Evolutionary conservation across 1,284 basidiomycete genomes (phyloP).

Genomic region (Fomitopsis pinicola): DNA sequence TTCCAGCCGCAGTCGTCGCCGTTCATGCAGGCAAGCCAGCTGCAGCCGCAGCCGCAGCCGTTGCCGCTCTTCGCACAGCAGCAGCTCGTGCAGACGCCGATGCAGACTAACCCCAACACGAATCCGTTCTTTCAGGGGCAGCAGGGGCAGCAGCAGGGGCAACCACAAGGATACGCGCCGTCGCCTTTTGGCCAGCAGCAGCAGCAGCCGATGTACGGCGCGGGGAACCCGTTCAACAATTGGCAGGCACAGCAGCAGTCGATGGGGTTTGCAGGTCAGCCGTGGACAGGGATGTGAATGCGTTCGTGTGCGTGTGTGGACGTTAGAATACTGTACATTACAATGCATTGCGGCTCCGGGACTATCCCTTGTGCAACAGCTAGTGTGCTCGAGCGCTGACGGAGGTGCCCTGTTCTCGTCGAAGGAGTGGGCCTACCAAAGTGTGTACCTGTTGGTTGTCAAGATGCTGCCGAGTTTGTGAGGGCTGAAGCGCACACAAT

Average conservation of each 20-base stretch:
- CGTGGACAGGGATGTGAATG: constrained; percentile 17
- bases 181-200: constrained; percentile 16
- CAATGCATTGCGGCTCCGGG: too few relatives aligned
- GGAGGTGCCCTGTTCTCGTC: too few relatives aligned
- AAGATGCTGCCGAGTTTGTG: too few relatives aligned
- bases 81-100: constrained; percentile 12
- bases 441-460: too few relatives aligned
- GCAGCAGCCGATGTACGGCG: constrained; percentile 8
- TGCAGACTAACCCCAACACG: constrained; percentile 9
- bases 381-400: too few relatives aligned
- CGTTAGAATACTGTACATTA: too few relatives aligned
- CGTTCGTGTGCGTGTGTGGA: background rate
- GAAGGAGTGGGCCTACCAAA: too few relatives aligned
- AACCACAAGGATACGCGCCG: constrained; percentile 12
- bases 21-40: background rate
- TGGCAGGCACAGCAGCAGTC: constrained; percentile 21
- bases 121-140: constrained; percentile 21
- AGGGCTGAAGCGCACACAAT: too few relatives aligned
- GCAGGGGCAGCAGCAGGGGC: constrained; percentile 9
- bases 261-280: constrained; percentile 14
- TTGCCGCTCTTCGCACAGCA: constrained; percentile 15
- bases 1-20: constrained; percentile 9
- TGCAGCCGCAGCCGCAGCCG: constrained; percentile 7
- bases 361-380: too few relatives aligned
- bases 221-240: constrained; percentile 27